Base-by-base conservation (phyloP, 331 rosid genomes). In the Malus hybrid region DNA sequence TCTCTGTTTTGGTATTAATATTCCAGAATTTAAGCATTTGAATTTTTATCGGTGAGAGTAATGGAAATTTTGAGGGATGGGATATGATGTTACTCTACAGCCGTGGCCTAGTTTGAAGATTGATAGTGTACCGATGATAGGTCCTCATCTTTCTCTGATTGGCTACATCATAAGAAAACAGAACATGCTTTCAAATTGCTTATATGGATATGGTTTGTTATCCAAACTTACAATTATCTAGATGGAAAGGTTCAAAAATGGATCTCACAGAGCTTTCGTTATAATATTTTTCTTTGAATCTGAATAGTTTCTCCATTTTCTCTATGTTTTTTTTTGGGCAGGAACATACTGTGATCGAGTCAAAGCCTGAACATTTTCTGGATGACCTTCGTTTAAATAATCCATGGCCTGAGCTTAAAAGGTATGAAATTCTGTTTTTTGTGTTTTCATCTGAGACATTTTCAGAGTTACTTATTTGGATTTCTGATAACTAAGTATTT, bases 331-430 rank as follows among this genome's bases (percentile, higher is more conserved):
- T 29, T 57, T 29, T 11, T n/a, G 55, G 13, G 80, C 85, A 94
- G 99, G 99, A 94, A 75, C 99, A 94, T 86, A 87, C 97, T 15
- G 93, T 92, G 71, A 81, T 94, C 62, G 99, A 94, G 84, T 89
- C 99, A 67, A 94, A 94, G 87, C 99, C 99, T 61, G 99, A 92
- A 29, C 99, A 94, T 89, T 94, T 92, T 83, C 83, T 94, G 81
- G 97, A 94, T 79, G 99, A 92, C 81, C 97, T 94, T 65, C 95
- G 99, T 67, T 86, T 94, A 80, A 90, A 94, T 87, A 94, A 89
- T 81, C 97, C 97, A 60, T 94, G 99, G 99, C 92, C 93, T 69
- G 97, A 94, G 89, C 96, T 94, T 65, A 85, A 77, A 87, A 88
- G 95, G 98, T 93, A 77, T 32, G 48, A 6, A 74, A 52, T 76